Evolutionary conservation across 2,329 filamentous ascomycete genomes (phyloP).

Genomic region (Aspergillus cejpii): DNA sequence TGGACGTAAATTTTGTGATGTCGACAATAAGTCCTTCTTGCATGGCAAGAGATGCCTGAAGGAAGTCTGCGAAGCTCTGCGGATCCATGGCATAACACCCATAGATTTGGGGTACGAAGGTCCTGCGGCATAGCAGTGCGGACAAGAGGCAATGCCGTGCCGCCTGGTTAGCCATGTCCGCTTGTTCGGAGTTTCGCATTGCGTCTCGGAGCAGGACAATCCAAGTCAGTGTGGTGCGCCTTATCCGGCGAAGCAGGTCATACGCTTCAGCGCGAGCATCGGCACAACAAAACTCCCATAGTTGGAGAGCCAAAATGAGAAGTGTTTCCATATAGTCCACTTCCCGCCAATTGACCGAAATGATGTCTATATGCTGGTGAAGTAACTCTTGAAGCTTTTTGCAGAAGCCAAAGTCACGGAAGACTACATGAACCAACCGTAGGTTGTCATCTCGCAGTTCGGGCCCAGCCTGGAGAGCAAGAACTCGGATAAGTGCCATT

Average conservation of each 20-base stretch:
- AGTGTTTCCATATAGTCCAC: constrained; percentile 52
- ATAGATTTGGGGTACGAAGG: constrained; percentile 29
- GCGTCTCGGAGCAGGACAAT: constrained; percentile 44
- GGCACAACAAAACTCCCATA: constrained; percentile 26
- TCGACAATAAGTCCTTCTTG: constrained; percentile 45
- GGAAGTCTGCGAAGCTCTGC: constrained; percentile 24
- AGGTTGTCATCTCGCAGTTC: constrained; percentile 26
- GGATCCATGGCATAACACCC: constrained; percentile 2
- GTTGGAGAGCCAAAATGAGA: constrained; percentile 46
- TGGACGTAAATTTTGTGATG: constrained; percentile 28
- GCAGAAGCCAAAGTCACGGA: constrained; percentile 49
- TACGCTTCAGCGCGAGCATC: constrained; percentile 8
- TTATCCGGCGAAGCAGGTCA: constrained; percentile 38
- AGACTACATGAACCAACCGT: constrained; percentile 45
- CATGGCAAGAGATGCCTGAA: constrained; percentile 40
- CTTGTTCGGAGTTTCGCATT: constrained; percentile 36
- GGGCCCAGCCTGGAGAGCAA: constrained; percentile 54
- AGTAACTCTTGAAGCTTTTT: constrained; percentile 45
- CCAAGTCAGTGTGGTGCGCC: constrained; percentile 48
- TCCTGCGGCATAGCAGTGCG: constrained; percentile 51
- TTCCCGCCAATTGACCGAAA: constrained; percentile 56
- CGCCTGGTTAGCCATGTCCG: constrained; percentile 34
- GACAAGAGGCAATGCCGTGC: constrained; percentile 49
- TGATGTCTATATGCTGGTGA: constrained; percentile 38
- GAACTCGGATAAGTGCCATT: constrained; percentile 44